A percentile compares a stretch with the other conserved stretches of the same genome.
These are phyloP conservation scores for Corchorus olitorius DNA, from an alignment of 345 rosid genomes.

Conservation along the genomic window DNA sequence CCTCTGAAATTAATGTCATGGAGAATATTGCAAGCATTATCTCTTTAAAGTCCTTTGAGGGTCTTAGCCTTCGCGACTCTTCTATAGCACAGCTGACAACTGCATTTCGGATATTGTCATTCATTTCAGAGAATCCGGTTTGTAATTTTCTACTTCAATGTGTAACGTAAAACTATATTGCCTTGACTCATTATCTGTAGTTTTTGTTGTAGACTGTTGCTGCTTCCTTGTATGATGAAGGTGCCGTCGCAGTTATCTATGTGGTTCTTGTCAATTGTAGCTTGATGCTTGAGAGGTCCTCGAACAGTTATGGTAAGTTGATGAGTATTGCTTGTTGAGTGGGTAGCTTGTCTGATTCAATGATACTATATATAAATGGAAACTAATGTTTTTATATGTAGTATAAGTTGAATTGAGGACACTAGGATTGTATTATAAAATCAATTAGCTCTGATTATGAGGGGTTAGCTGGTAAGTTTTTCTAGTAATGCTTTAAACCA, in stretches of 20 bases:
- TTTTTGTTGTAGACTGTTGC: constrained; percentile 69
- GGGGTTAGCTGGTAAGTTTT: constrained; percentile 1
- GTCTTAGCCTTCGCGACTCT: constrained; percentile 79
- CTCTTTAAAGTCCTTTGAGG: constrained; percentile 83
- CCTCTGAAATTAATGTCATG: constrained; percentile 72
- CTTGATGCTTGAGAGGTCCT: constrained; percentile 93
- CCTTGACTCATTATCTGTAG: constrained; percentile 23
- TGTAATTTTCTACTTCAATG: constrained; percentile 29
- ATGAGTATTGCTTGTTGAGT: constrained; percentile 6
- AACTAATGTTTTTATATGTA: not conserved
- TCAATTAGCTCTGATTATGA: constrained; percentile 1
- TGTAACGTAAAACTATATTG: not conserved
- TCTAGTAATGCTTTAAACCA: not conserved
- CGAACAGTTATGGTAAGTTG: constrained; percentile 80
- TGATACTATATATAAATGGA: not conserved
- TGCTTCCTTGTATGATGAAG: constrained; percentile 85
- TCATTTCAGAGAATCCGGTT: constrained; percentile 84
- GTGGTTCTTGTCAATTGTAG: constrained; percentile 86
- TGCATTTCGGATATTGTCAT: constrained; percentile 85
- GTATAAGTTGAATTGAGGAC: not conserved
- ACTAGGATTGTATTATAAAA: not conserved
- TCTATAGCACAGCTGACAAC: constrained; percentile 89
- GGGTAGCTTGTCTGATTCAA: constrained; percentile 1
- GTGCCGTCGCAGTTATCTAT: constrained; percentile 74
- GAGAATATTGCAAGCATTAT: constrained; percentile 87